Evolutionary conservation across 208 protist genomes (phyloP), one percentile per base, ranked within the genome.

Genomic region (Acanthamoeba culbertsoni): DNA sequence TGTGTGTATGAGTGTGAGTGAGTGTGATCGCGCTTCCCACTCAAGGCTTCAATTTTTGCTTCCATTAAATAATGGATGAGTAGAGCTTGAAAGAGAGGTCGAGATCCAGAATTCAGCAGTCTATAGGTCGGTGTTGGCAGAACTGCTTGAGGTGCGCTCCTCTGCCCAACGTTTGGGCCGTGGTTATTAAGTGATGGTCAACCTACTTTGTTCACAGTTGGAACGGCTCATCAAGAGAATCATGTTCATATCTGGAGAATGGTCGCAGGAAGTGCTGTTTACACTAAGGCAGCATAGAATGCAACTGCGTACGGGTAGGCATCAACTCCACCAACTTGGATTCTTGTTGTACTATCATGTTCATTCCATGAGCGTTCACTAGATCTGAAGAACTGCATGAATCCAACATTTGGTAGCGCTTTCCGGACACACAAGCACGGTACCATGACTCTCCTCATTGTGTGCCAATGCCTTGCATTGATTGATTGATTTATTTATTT

Each of bases 51-150:
- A n/a, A n/a, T n/a, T n/a, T n/a, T n/a, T n/a, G n/a, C n/a, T n/a
- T n/a, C n/a, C n/a, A n/a, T n/a, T n/a, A n/a, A n/a, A n/a, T n/a
- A n/a, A n/a, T n/a, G n/a, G n/a, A 8, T 2, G 8, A 23, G 73
- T 68, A 63, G 94, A 95, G 35, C 57, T 95, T 2, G 79, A 94
- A 55, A 59, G n/a, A 40, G 94, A 95, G 62, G 91, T 95, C 2
- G 91, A 93, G 35, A 94, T 95, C 46, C 94, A 95, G 91, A 95
- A 95, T 68, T 92, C 93, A 0, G 65, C 65, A 65, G 79, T 89
- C 42, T 95, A 95, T 45, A 53, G 94, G 86, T 62, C 82, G 10
- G 53, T 90, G 16, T 28, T 90, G 35, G 82, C 82, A 12, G 82
- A 90, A 35, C 53, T 90, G 10, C 31, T 90, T 18, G 82, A 90